Evolutionary conservation across 352 stramenopile genomes (phyloP), one percentile per base, ranked within the genome.

Genomic region (Saprolegnia parasitica): DNA sequence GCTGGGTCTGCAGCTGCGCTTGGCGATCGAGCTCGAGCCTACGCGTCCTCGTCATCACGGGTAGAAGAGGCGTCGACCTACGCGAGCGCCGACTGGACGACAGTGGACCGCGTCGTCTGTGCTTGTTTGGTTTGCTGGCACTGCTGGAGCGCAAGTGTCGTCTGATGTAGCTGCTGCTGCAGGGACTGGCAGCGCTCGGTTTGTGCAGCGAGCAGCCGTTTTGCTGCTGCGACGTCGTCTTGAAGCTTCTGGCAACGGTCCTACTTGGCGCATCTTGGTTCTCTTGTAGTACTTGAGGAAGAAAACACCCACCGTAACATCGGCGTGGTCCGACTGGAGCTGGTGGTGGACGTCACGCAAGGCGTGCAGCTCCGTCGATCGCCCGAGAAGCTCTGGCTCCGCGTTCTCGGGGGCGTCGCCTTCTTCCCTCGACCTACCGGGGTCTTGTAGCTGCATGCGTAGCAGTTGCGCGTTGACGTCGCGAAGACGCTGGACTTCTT

Each of bases 1-100:
- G 79, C 10, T 80, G 74, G n/a, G 72, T 64, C 0, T 84, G 77
- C 11, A 76, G 16, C 21, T 75, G 68, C 6, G 85, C 78, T 55
- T 90, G 80, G 11, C 35, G 26, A 9, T n/a, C 55, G 20, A 62
- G 10, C 24, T 62, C 55, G 24, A 62, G 21, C 15, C 55, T 62
- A 39, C 21, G 4, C 1, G 55, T 23, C 11, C 11, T 26, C 55
- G 55, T 62, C 29, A 24, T 16, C 8, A 45, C 24, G 10, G 15
- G 13, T 4, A 15, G 10, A 49, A 11, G 3, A 1, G 3, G 3
- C 10, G 8, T n/a, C 18, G 42, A 15, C 42, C 18, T n/a, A 49
- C 42, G 11, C 42, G 18, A 49, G 42, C 13, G 42, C 42, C 42
- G 42, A 49, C 8, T 49, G 42, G 8, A 49, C 42, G 42, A 49